Conservation (phyloP, 139 green algal genomes). For the Gonium pectorale region DNA sequence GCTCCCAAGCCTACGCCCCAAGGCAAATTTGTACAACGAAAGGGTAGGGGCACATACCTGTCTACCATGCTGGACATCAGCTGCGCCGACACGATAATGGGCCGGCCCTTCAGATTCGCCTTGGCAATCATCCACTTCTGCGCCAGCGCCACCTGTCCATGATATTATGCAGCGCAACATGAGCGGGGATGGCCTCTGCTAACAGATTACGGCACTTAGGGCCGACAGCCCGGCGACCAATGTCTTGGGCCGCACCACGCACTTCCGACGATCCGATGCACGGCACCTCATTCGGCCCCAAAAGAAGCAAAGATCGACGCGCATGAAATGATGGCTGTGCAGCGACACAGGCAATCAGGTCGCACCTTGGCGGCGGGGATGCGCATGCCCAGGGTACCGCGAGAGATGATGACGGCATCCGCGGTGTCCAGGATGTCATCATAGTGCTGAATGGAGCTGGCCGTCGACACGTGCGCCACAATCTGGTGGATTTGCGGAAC, state of each 20-base stretch:
- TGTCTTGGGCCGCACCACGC: too few species aligned
- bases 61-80: conserved; percentile 57
- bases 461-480: conserved; percentile 80
- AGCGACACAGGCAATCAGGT: too few species aligned
- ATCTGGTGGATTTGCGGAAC: conserved; percentile 61
- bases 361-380: conserved; percentile 62
- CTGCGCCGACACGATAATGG: conserved; percentile 63
- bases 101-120: conserved; percentile 56
- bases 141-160: conserved; percentile 64
- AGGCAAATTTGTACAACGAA: too few species aligned
- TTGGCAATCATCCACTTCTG: conserved; percentile 71
- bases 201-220: too few species aligned
- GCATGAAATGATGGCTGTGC: too few species aligned
- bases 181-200: too few species aligned
- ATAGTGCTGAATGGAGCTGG: conserved; percentile 68
- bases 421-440: conserved; percentile 65
- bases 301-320: too few species aligned
- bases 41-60: conserved; percentile 23
- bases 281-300: too few species aligned
- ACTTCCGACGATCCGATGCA: too few species aligned
- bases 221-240: too few species aligned
- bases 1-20: not conserved
- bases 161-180: not conserved
- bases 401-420: conserved; percentile 69
- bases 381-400: conserved; percentile 70